Base-by-base conservation (phyloP, 2,329 filamentous ascomycete genomes). In the Cordyceps fumosorosea region DNA sequence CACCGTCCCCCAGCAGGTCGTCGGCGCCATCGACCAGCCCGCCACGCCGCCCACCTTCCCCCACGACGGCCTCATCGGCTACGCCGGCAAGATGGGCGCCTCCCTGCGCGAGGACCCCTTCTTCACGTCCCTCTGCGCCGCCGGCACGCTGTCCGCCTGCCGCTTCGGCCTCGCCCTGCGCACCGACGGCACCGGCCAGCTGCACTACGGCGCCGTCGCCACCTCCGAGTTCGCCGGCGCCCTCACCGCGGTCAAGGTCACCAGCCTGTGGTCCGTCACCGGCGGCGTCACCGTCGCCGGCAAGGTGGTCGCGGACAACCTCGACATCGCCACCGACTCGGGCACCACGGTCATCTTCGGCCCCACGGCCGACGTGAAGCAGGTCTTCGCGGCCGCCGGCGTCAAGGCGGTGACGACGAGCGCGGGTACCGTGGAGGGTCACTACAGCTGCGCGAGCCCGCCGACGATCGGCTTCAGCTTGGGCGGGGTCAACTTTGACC, bases 41-140 rank as follows among this genome's bases (percentile, higher is more conserved):
- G 42, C 20, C 10, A 61, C 64, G 3, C 60, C 63, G 4, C 37
- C 65, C 2, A 63, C 64, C 3, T 67, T 66, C 24, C 65, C 65
- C 37, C 63, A 57, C 44, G 65, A 67, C 22, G 66, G 66, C 42
- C 60, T 67, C 42, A 65, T 67, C 50, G 66, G 66, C 22, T 67
- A 63, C 57, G 65, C 60, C 34, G 63, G 62, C 50, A 14, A 32
- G 24, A 24, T 48, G 22, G 45, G 59, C 42, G 62, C 56, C 22
- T 50, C 63, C 8, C 64, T 66, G 22, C 26, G 26, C 11, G 29
- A 52, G 14, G 50, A 63, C 0, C 63, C 66, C 10, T 68, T 67
- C 48, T 53, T 68, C 51, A 37, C 61, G 50, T 63, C 56, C 52
- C 64, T 68, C 53, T 68, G 66, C 62, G 58, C 63, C 51, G 47